Base-by-base conservation (phyloP, 306 rosid species). In the Dalbergia cochinchinensis region DNA sequence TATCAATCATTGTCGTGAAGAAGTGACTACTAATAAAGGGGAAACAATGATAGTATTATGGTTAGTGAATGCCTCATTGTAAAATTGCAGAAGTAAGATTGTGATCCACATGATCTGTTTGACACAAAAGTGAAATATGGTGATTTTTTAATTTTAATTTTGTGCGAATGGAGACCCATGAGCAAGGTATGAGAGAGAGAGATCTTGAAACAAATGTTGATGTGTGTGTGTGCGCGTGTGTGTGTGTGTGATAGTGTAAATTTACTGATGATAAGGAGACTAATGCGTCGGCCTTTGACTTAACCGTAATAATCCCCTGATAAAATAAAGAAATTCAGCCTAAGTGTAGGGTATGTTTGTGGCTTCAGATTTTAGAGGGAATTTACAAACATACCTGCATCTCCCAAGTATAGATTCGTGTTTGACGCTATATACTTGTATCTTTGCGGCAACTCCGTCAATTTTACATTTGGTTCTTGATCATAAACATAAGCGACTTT, bases 81-180 rank as follows among this genome's bases (percentile, higher is more conserved):
- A 26, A 26, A 26, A 26, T 26, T 26, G 14, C 61, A 53, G 72
- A 86, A 82, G 81, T 34, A 61, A 20, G 68, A 65, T 50, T 51
- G 42, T 65, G 54, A 55, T 73, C 68, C 48, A 70, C 31, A 63
- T 65, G 42, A 48, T 39, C 35, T 26, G 53, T 77, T 71, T n/a
- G 48, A 71, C 50, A 64, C 60, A 51, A 14, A 0, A 59, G n/a
- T 69, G 16, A 65, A 50, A 16, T 72, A 1, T 61, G 12, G 22
- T 48, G n/a, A 69, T 26, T 51, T 39, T 68, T 63, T 54, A 68
- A 82, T 65, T 63, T 71, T 75, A 63, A 41, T 18, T 26, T 55
- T 1, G 0, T 61, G 53, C 13, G 75, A 8, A 18, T 12, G 45
- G 53, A 64, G 18, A 18, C 60, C 53, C 60, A 42, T 15, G 61